Base-by-base conservation (phyloP, 805 yeast species). In the Teunomyces cretensis region DNA sequence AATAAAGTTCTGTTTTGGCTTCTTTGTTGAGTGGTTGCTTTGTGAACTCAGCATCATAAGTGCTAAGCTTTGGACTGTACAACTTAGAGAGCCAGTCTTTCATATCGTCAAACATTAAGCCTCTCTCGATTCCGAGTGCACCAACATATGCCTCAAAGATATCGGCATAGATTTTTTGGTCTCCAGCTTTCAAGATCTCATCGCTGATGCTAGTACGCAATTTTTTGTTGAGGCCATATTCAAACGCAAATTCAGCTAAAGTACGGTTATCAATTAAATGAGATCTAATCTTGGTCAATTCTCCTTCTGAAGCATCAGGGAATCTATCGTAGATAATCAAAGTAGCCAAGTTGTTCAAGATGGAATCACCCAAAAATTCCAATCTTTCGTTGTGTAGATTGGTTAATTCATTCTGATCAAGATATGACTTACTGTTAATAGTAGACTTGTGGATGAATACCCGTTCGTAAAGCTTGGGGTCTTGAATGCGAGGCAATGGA, bases 121-220 rank as follows among this genome's bases (percentile, higher is more conserved):
- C 67, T 33, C 77, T 69, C 50, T 87, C 95, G 16, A 80, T 70
- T 6, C 77, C 76, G 27, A 92, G 64, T 0, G 95, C 99, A 6
- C 96, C 98, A 38, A 94, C 75, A 54, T 92, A 92, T 0, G 98
- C 97, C 65, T 94, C 99, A 60, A 92, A 88, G 0, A 86, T 81
- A 71, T 92, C 99, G 0, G 98, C 96, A 57, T 77, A 78, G 3
- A 86, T 70, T 59, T 94, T 94, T 51, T 78, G 78, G 47, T 76
- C 80, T 7, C 88, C 87, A 28, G 70, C 67, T 24, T 65, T 61
- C 43, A 76, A 71, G 11, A 70, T 56, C 3, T 62, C 61, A 27
- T 70, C 78, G 45, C 78, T 80, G 28, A 75, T 71, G 52, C 76
- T 74, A 43, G 76, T 70, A 45, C 75, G 72, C 50, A 88, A 65